A percentile compares a stretch with the other conserved stretches of the same genome.
Conservation (phyloP, 257 asterid species). For the Lycium ferocissimum region DNA sequence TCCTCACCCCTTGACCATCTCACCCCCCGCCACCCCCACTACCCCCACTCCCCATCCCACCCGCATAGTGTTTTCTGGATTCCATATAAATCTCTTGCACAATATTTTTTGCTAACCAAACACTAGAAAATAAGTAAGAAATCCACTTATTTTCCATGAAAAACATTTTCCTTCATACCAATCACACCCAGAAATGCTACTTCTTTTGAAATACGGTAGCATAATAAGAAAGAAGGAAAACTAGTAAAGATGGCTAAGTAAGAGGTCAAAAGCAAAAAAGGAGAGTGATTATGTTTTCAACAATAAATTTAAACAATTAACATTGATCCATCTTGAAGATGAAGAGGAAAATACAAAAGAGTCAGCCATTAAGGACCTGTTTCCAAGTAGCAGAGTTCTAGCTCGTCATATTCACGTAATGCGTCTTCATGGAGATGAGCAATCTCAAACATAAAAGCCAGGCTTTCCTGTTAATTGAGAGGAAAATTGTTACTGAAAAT, state of each 20-base stretch:
- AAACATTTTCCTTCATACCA: conserved; percentile 11
- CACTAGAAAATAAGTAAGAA: conserved; percentile 7
- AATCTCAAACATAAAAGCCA: conserved; percentile 98
- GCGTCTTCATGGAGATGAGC: conserved; percentile 99
- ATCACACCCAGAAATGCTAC: neutral
- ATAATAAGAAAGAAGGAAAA: neutral
- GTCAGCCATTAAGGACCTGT: conserved; percentile 67
- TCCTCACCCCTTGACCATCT: neutral
- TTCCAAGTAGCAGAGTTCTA: conserved; percentile 98
- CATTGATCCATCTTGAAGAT: conserved; percentile 33
- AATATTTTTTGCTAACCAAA: neutral
- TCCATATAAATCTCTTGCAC: neutral
- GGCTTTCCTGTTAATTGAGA: conserved; percentile 73
- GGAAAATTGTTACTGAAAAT: neutral
- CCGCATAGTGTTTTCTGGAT: neutral
- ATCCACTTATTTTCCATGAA: neutral
- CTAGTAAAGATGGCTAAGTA: conserved; percentile 19
- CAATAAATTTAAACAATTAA: neutral
- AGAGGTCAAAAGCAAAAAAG: conserved; percentile 20
- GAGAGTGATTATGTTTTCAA: neutral
- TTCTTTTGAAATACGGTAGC: neutral
- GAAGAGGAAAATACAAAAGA: conserved; percentile 31
- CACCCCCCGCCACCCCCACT: neutral
- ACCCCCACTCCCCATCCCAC: neutral
- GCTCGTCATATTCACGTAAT: conserved; percentile 96